phyloP scores from a whole-genome alignment of 192 early-diverging fungal genomes.

The Gigaspora rosea region DNA sequence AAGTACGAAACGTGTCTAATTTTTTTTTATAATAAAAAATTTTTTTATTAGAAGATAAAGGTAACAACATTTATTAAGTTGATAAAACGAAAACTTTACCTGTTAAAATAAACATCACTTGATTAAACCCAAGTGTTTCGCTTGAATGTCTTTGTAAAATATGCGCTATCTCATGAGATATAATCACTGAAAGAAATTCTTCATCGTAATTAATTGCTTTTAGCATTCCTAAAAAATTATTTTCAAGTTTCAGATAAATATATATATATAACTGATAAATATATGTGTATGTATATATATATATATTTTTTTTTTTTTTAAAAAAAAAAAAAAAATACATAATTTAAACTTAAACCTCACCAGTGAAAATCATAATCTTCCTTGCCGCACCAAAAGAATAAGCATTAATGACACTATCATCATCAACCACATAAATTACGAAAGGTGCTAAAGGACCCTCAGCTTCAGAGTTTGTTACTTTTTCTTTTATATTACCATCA shows the following conservation, averaged over 20 bases:
- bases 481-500: not conserved
- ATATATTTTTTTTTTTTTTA: too few species aligned
- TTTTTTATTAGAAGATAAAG: not conserved
- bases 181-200: constrained; percentile 49
- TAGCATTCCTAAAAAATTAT: constrained; percentile 7
- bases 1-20: constrained; percentile 37
- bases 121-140: constrained; percentile 55
- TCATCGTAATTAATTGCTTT: constrained; percentile 40
- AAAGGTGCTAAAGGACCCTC: constrained; percentile 34
- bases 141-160: constrained; percentile 57
- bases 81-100: constrained; percentile 34
- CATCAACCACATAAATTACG: constrained; percentile 41
- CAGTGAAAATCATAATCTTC: constrained; percentile 40
- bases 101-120: constrained; percentile 49
- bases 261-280: not conserved
- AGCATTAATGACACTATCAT: constrained; percentile 39
- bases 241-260: not conserved
- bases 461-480: not conserved
- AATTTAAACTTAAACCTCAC: not conserved
- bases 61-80: not conserved
- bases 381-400: constrained; percentile 39
- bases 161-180: constrained; percentile 61
- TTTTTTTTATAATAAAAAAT: not conserved
- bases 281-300: too few species aligned
- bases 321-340: not conserved